Evolutionary conservation across 306 rosid genomes (phyloP).

Genomic region (Trifolium dubium): DNA sequence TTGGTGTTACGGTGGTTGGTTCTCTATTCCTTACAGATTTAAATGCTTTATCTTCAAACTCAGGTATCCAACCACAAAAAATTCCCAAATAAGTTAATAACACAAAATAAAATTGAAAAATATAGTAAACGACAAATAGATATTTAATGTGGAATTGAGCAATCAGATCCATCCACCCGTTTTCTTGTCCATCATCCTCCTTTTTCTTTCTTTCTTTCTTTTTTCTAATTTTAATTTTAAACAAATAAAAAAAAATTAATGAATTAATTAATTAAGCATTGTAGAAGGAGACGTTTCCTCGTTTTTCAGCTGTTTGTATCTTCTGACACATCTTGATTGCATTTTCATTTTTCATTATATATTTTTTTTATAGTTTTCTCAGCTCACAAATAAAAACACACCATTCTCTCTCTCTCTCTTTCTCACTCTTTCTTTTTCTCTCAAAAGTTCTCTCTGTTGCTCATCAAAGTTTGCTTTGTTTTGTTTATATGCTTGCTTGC

Average conservation of each 20-base stretch:
- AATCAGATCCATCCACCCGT: conserved; percentile 67
- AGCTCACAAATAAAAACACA: conserved; percentile 47
- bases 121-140: conserved; percentile 90
- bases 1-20: conserved; percentile 83
- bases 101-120: conserved; percentile 32
- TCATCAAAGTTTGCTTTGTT: conserved; percentile 62
- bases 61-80: conserved; percentile 89
- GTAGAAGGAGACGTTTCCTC: conserved; percentile 97
- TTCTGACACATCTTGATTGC: conserved; percentile 73
- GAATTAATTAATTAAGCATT: conserved; percentile 49
- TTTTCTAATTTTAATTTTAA: conserved; percentile 35
- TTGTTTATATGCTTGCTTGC: conserved; percentile 52
- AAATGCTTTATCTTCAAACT: conserved; percentile 89
- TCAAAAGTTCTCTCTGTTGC: conserved; percentile 56
- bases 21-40: conserved; percentile 63
- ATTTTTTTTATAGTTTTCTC: conserved; percentile 38
- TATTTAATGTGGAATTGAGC: conserved; percentile 77
- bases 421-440: conserved; percentile 37
- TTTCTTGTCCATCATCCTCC: conserved; percentile 51
- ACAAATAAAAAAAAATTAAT: conserved; percentile 6
- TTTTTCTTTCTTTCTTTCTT: neutral
- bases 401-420: conserved; percentile 44
- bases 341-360: conserved; percentile 42
- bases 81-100: conserved; percentile 45
- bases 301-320: conserved; percentile 85